phyloP scores from a whole-genome alignment of 2,329 filamentous ascomycete species.

The Alternaria tenuissima region DNA sequence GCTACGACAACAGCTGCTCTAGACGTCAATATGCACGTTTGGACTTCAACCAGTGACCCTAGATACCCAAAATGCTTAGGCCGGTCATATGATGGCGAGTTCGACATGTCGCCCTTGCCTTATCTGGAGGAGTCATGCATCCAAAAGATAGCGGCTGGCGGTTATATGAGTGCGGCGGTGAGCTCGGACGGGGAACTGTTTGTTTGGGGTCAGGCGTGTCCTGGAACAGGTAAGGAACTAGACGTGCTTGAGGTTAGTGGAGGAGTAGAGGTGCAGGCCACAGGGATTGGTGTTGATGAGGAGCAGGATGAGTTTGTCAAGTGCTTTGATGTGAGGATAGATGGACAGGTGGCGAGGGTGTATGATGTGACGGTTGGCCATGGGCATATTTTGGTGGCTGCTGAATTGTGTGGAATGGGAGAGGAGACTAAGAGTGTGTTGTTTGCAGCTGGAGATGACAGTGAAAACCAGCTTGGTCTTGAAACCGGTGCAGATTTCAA shows the following conservation, averaged over 20 bases:
- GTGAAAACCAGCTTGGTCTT: constrained; percentile 37
- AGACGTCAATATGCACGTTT: constrained; percentile 22
- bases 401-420: constrained; percentile 14
- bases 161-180: constrained; percentile 44
- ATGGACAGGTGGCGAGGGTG: constrained; percentile 27
- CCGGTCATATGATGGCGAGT: constrained; percentile 17
- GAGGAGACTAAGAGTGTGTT: constrained; percentile 19
- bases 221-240: constrained; percentile 29
- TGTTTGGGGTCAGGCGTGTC: constrained; percentile 44
- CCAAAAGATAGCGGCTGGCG: constrained; percentile 37
- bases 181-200: constrained; percentile 43
- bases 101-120: constrained; percentile 24
- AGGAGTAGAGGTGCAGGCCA: not conserved
- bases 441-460: constrained; percentile 38
- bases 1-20: constrained; percentile 36
- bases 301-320: constrained; percentile 43
- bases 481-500: constrained; percentile 18
- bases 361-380: constrained; percentile 39
- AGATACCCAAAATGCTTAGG: constrained; percentile 38
- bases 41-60: constrained; percentile 33
- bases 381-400: constrained; percentile 42
- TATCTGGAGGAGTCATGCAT: constrained; percentile 40
- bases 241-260: constrained; percentile 18
- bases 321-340: constrained; percentile 29
- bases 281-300: constrained; percentile 11